Evolutionary conservation across 1,139 yeast species (phyloP), one percentile per base, ranked within the genome.

Genomic region (Lodderomyces oxycetoniae): DNA sequence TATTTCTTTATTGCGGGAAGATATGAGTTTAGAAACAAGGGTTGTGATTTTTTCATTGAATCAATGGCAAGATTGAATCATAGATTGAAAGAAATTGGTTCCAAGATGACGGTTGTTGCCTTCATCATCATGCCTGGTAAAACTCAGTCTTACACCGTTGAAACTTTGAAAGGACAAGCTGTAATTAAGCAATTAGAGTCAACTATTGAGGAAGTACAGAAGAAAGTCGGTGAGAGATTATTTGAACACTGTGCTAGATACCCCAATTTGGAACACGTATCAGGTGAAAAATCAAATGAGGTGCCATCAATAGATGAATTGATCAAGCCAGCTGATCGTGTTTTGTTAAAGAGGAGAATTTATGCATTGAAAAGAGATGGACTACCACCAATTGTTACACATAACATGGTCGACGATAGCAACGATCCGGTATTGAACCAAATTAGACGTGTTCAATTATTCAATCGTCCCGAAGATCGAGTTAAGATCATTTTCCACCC

Each of bases 401-500:
- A 91, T 61, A 91, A 91, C 61, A 89, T 91, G 96, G 74, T 75
- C 34, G 96, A 91, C 52, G 97, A 91, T 55, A 74, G 87, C 13
- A 79, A 69, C 37, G 98, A 91, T 61, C 96, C 97, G 36, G 81
- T 91, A 42, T 71, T 91, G 55, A 86, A 81, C 58, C 96, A 91
- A 57, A 85, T 91, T 48, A 80, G 98, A 59, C 75, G 91, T 39
- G 96, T 91, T 28, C 85, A 88, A 53, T 68, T 91, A 52, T 91
- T 91, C 69, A 91, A 91, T 61, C 77, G 77, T 50, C 86, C 95
- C 6, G 80, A 79, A 39, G 98, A 91, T 61, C 71, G 96, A 34
- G 98, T 91, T 43, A 91, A 91, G 63, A 82, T 91, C 48, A 84
- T 91, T 44, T 91, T 91, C 81, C 98, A 91, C 58, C 98, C 98